Percentiles rank a stretch among this genome's conserved stretches.
phyloP scores from a whole-genome alignment of 2,329 filamentous ascomycete species.

The Pseudogymnoascus destructans region DNA sequence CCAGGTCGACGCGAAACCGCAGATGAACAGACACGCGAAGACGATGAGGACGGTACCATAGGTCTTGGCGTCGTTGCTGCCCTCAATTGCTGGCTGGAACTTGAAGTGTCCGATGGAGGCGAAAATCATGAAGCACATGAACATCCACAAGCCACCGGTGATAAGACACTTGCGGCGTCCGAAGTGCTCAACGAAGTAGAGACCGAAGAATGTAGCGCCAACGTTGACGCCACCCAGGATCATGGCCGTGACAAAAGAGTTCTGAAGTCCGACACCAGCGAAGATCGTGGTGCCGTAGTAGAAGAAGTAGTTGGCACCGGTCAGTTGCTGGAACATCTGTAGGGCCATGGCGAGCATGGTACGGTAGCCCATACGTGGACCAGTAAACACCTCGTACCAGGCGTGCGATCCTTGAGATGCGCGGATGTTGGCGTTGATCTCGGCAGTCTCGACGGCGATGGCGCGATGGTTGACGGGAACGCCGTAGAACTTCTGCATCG shows the following conservation, averaged over 20 bases:
- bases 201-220: conserved; percentile 49
- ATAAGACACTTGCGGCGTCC: conserved; percentile 58
- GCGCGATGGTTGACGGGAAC: conserved; percentile 33
- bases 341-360: conserved; percentile 49
- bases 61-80: conserved; percentile 31
- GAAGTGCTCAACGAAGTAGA: conserved; percentile 55
- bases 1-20: conserved; percentile 57
- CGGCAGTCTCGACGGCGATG: conserved; percentile 36
- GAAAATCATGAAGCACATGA: conserved; percentile 48
- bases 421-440: conserved; percentile 33
- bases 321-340: conserved; percentile 57
- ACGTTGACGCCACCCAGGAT: conserved; percentile 59
- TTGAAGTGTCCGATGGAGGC: conserved; percentile 39
- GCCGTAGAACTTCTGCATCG: conserved; percentile 39
- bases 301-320: conserved; percentile 49
- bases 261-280: conserved; percentile 48
- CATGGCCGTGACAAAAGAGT: conserved; percentile 54
- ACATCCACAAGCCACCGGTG: conserved; percentile 54
- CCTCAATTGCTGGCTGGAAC: conserved; percentile 35
- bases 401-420: conserved; percentile 41
- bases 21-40: conserved; percentile 61
- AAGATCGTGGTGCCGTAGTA: conserved; percentile 60
- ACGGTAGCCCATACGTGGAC: conserved; percentile 48
- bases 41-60: conserved; percentile 56
- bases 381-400: conserved; percentile 48